phyloP scores from a whole-genome alignment of 768 basidiomycete genomes.

The Kwoniella dejecticola region DNA sequence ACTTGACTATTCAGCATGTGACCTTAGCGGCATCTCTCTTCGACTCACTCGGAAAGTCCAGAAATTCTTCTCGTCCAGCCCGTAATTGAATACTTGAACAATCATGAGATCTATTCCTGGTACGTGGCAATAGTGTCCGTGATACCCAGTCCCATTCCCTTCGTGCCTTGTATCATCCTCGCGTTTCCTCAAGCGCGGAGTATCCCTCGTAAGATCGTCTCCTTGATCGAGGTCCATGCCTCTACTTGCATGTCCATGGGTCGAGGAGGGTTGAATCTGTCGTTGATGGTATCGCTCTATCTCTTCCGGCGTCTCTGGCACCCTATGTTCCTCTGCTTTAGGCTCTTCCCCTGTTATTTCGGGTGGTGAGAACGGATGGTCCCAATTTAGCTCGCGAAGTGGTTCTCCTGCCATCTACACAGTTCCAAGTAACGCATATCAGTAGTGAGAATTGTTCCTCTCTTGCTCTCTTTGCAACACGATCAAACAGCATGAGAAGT shows the following conservation, averaged over 20 bases:
- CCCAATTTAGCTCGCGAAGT: slow-evolving; percentile 13
- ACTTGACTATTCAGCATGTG: too few species aligned
- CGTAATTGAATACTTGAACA: slow-evolving; percentile 43
- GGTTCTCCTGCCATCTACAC: slow-evolving; percentile 19
- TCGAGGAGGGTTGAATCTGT: too few species aligned
- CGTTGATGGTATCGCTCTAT: background rate
- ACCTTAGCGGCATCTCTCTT: too few species aligned
- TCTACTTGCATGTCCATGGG: too few species aligned
- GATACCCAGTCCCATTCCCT: slow-evolving; percentile 7
- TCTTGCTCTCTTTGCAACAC: too few species aligned
- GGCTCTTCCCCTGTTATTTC: background rate
- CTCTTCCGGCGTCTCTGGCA: slow-evolving; percentile 12
- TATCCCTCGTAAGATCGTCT: background rate
- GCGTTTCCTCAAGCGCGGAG: background rate
- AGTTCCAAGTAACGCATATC: too few species aligned
- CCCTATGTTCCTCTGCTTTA: slow-evolving; percentile 9
- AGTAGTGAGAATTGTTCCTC: too few species aligned
- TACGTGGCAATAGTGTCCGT: slow-evolving; percentile 32
- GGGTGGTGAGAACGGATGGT: slow-evolving; percentile 25
- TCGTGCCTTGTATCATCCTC: slow-evolving; percentile 5
- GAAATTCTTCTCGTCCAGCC: slow-evolving; percentile 33
- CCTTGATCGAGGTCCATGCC: background rate
- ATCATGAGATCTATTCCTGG: slow-evolving; percentile 38
- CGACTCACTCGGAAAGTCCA: slow-evolving; percentile 25
- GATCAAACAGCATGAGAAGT: background rate